Evolutionary conservation across 768 basidiomycete species (phyloP), one percentile per base, ranked within the genome.

Genomic region (Peribolospora kevripleyi): DNA sequence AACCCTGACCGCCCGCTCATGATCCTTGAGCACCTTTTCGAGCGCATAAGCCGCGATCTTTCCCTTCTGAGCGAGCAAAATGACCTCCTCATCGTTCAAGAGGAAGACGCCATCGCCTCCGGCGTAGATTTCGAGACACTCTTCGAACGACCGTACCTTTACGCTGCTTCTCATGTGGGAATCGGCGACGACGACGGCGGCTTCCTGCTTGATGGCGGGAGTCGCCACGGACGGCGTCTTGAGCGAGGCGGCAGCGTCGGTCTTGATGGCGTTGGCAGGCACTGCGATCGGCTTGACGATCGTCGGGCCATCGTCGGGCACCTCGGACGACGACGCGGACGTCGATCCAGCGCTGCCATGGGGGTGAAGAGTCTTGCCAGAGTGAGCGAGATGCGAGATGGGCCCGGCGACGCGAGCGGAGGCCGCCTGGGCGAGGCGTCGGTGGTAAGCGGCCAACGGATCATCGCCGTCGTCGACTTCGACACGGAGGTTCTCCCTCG

Each of bases 11-110:
- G 93, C 90, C 48, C 93, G 71, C 61, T 86, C 83, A 1, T 82
- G 69, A 60, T 88, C 80, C 54, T 79, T 86, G n/a, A 95, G 68
- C 40, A 86, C 79, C 71, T 95, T 97, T 70, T 98, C 93, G 55
- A 97, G 69, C 38, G 85, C 84, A 67, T 98, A 97, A n/a, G 84
- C 75, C 0, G 84, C 81, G 55, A 97, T 81, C 76, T 91, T 93
- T 40, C 88, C 86, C 58, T 79, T 80, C 70, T 90, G 85, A 2
- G 80, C 75, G 48, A 98, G 72, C 55, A 87, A 54, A 54, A 97
- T 80, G 48, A 98, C 73, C 68, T 97, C 93, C 65, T 97, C 91
- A 61, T 98, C 86, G 53, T 76, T 82, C 63, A 98, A 68, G 49
- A 68, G 62, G 51, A 63, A 58, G 0, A 68, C 62, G 13, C 71